Conservation (phyloP, 805 yeast genomes). For the Cyberlindnera mississippiensis region DNA sequence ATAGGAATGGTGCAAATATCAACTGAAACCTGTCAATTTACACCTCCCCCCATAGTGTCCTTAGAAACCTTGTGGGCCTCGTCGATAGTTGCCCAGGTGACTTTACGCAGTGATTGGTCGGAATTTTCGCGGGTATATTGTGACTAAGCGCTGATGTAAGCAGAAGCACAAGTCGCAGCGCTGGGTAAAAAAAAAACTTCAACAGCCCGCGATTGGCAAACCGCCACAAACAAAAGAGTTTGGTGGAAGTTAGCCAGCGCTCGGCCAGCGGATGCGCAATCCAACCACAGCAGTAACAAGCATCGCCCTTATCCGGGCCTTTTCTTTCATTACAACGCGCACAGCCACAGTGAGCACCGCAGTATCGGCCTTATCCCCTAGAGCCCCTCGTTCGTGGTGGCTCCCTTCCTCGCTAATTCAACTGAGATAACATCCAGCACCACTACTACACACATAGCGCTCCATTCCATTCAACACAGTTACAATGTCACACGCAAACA, state of each 20-base stretch:
- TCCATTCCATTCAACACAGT: background rate
- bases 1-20: too few species aligned
- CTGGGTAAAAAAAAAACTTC: background rate
- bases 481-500: slow-evolving; percentile 29
- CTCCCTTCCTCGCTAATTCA: too few species aligned
- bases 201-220: slow-evolving; percentile 1
- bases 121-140: slow-evolving; percentile 2
- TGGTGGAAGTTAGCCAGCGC: background rate
- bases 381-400: too few species aligned
- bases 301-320: background rate
- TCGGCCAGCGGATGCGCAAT: background rate
- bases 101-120: slow-evolving; percentile 14
- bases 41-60: too few species aligned
- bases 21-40: too few species aligned
- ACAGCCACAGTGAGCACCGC: too few species aligned
- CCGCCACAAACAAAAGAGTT: slow-evolving; percentile 7
- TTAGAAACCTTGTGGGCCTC: background rate
- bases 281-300: too few species aligned
- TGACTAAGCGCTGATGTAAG: too few species aligned
- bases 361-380: too few species aligned
- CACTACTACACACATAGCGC: background rate
- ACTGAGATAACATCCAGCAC: too few species aligned
- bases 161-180: too few species aligned
- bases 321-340: background rate
- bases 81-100: slow-evolving; percentile 17